Base-by-base conservation (phyloP, 1,284 basidiomycete species). In the Austroboletus niveus region DNA sequence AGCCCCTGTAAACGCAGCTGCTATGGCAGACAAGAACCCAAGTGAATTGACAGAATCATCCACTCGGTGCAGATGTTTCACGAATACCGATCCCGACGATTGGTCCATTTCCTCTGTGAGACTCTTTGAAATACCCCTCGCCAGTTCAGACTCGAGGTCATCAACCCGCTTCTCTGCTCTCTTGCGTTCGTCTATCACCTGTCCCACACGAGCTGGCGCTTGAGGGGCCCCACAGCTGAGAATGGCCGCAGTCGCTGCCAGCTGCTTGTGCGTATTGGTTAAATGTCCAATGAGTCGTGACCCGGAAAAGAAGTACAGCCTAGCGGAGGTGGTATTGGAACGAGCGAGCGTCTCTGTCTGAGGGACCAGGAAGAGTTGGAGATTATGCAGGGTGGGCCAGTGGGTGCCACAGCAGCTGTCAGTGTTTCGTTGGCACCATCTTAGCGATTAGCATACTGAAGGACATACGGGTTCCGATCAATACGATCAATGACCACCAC, bases 391-490 rank as follows among this genome's bases (percentile, higher is more conserved):
- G 51, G 79, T 80, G 5, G 88, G 87, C 42, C 84, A 76, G 69
- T 94, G 92, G 6, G 92, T 94, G 8, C 92, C 92, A 59, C 92
- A 94, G 70, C 92, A 95, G 52, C 89, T 89, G 61, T 24, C 10
- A 36, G 11, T 12, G 27, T 32, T 22, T 29, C 11, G 36, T 53
- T 5, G 20, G 45, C 43, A 42, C 27, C 39, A 36, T 38, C 39
- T 45, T 48, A 35, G 48, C 45, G 40, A 54, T 20, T 14, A 48
- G 44, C 46, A 20, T 20, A 27, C 32, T 30, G 5, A 48, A 22
- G 24, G n/a, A 55, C 85, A 63, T 66, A 89, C 81, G 85, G 86
- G 66, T 88, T 92, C 38, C 84, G 79, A 67, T 94, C 91, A 14
- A 92, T 76, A 8, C 83, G 83, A 52, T 92, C 86, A 48, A 95